Conservation (phyloP, 2,329 filamentous ascomycete genomes). For the Orbilia quercus region DNA sequence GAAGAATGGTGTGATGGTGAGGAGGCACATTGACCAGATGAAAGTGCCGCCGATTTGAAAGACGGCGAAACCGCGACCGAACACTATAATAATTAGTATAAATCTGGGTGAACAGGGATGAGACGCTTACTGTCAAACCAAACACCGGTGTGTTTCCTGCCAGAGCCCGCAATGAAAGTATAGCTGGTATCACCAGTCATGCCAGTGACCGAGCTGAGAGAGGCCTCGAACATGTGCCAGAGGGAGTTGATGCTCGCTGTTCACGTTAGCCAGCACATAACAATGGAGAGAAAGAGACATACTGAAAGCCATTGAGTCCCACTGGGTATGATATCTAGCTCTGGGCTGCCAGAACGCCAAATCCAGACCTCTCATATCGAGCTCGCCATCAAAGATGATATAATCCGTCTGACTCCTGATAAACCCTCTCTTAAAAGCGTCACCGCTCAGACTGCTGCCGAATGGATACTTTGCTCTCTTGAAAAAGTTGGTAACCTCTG, state of each 20-base stretch:
- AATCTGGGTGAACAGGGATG: no score
- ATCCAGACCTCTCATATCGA: slow-evolving; percentile 88
- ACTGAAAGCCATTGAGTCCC: slow-evolving; percentile 83
- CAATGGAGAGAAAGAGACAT: background rate
- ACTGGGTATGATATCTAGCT: slow-evolving; percentile 86
- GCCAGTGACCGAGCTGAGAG: slow-evolving; percentile 77
- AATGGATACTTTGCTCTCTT: slow-evolving; percentile 76
- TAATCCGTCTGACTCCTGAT: slow-evolving; percentile 92
- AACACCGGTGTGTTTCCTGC: slow-evolving; percentile 76
- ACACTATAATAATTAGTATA: slow-evolving; percentile 66
- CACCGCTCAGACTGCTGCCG: slow-evolving; percentile 81
- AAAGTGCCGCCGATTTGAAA: slow-evolving; percentile 86
- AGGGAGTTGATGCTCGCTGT: slow-evolving; percentile 68
- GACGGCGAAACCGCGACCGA: slow-evolving; percentile 81
- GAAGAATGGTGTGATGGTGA: slow-evolving; percentile 81
- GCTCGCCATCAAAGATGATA: slow-evolving; percentile 78
- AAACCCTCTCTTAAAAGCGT: slow-evolving; percentile 82
- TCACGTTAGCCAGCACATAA: slow-evolving; percentile 31
- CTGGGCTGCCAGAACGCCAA: slow-evolving; percentile 90
- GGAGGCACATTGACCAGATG: slow-evolving; percentile 83
- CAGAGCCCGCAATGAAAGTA: slow-evolving; percentile 74
- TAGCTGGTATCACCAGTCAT: slow-evolving; percentile 76
- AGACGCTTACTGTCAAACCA: slow-evolving; percentile 79
- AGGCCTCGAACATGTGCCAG: slow-evolving; percentile 95
- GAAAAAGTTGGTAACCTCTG: slow-evolving; percentile 85